Evolutionary conservation across 257 asterid species (phyloP), one percentile per base, ranked within the genome.

Genomic region (Rehmannia glutinosa): DNA sequence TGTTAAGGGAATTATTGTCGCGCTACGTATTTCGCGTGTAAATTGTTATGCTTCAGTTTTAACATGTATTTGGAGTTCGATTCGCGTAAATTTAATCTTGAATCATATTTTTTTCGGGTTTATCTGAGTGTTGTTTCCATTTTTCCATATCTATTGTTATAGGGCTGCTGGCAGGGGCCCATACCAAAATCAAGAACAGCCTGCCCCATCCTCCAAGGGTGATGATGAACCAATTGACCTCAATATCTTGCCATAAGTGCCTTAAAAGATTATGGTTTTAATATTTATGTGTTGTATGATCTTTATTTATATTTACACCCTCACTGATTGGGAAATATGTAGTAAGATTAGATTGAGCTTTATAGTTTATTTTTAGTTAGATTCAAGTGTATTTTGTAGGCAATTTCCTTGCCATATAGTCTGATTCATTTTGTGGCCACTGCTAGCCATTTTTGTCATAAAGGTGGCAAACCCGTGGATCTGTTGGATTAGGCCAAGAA

Each of bases 151-250:
- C 0, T 24, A 6, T 61, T 62, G 21, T 68, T 67, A 30, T 67
- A 87, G 97, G 79, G 82, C 90, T 55, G 79, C 46, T 23, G 79
- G 76, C 23, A 86, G 96, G 71, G 95, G 80, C 32, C 94, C 95
- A 23, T 86, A 87, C 68, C 87, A 84, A 19, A 66, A 68, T 50
- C 85, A 67, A 75, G 81, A 86, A 51, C 64, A 68, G n/a, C 72
- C 71, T 3, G 73, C 76, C 17, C 72, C 79, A 35, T 75, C 80
- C n/a, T 66, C 88, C 57, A 77, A 77, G 73, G 70, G 68, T 8
- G 91, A 84, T 47, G 88, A 79, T 75, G 81, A 74, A 15, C 75
- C n/a, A n/a, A n/a, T 90, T 41, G 94, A 87, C 59, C 87, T 90
- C 66, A 87, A 81, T 61, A 67, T 69, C 41, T 85, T 83, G 75